Evolutionary conservation across 371 early-diverging fungal genomes (phyloP).

Genomic region (Lichtheimia corymbifera): DNA sequence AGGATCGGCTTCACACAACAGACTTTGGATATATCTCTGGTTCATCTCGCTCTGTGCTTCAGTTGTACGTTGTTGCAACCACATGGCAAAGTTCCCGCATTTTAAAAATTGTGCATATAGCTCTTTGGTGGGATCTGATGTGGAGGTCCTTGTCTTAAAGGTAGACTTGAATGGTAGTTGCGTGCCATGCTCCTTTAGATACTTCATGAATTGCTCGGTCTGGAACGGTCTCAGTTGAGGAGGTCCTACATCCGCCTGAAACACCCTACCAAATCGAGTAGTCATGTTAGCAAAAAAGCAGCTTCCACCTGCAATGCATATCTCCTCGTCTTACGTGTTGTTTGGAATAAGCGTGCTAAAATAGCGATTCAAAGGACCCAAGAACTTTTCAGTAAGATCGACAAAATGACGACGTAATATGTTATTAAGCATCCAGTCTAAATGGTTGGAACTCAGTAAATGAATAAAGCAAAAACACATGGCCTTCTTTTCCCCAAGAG

Average conservation of each 20-base stretch:
- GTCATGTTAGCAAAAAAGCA: slow-evolving; percentile 7
- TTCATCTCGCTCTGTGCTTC: slow-evolving; percentile 77
- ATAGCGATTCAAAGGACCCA: slow-evolving; percentile 93
- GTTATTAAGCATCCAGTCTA: slow-evolving; percentile 81
- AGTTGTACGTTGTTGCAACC: slow-evolving; percentile 84
- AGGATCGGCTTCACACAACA: slow-evolving; percentile 55
- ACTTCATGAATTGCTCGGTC: slow-evolving; percentile 55
- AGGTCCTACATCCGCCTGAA: slow-evolving; percentile 21
- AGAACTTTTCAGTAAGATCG: slow-evolving; percentile 89
- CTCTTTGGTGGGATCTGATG: slow-evolving; percentile 53
- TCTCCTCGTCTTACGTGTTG: slow-evolving; percentile 42
- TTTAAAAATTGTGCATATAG: slow-evolving; percentile 88
- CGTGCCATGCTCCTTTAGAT: slow-evolving; percentile 54
- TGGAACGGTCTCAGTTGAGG: slow-evolving; percentile 55
- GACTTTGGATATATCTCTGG: slow-evolving; percentile 54
- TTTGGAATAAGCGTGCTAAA: slow-evolving; percentile 84
- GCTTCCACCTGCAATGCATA: not conserved
- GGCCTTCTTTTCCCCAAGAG: not conserved
- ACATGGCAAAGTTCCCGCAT: slow-evolving; percentile 94
- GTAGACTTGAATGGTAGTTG: slow-evolving; percentile 55
- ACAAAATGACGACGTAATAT: slow-evolving; percentile 89
- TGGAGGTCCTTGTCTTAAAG: slow-evolving; percentile 48
- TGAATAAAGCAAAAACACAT: not conserved
- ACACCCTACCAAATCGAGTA: not conserved
- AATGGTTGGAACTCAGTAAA: slow-evolving; percentile 8